Conservation (phyloP, 163 green algal genomes). For the Chloromonas sp. region DNA sequence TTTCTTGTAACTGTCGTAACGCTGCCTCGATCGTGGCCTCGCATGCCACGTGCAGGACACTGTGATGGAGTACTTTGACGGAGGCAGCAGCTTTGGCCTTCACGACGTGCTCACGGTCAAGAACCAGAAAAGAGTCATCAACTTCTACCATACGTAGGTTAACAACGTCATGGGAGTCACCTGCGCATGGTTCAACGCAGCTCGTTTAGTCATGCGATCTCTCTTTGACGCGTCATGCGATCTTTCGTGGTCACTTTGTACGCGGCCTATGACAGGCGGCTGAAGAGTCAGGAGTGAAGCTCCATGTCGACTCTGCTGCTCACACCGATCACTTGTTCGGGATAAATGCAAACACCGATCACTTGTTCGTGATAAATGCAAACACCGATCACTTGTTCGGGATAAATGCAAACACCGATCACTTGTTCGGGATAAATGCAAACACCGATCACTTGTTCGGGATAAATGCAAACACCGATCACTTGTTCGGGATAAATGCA, state of each 20-base stretch:
- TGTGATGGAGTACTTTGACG: conserved; percentile 55
- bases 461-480: neutral
- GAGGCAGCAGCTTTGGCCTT: conserved; percentile 52
- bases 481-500: neutral
- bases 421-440: no score
- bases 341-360: no score
- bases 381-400: no score
- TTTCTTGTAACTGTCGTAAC: no score
- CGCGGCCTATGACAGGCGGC: no score
- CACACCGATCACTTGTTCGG: no score
- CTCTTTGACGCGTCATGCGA: no score
- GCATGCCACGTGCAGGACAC: conserved; percentile 18
- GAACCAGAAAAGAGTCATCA: conserved; percentile 42
- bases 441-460: neutral
- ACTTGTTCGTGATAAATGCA: no score
- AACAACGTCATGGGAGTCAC: neutral
- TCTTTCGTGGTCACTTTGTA: neutral
- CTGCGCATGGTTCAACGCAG: neutral
- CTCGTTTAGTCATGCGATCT: neutral
- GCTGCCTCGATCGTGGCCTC: no score
- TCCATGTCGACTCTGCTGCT: no score
- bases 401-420: no score
- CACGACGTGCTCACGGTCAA: conserved; percentile 45
- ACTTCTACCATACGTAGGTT: conserved; percentile 48
- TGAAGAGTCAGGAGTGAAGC: no score